A percentile compares a stretch with the other conserved stretches of the same genome.
phyloP scores from a whole-genome alignment of 1,284 basidiomycete genomes.

The Anthracocystis setariae region DNA sequence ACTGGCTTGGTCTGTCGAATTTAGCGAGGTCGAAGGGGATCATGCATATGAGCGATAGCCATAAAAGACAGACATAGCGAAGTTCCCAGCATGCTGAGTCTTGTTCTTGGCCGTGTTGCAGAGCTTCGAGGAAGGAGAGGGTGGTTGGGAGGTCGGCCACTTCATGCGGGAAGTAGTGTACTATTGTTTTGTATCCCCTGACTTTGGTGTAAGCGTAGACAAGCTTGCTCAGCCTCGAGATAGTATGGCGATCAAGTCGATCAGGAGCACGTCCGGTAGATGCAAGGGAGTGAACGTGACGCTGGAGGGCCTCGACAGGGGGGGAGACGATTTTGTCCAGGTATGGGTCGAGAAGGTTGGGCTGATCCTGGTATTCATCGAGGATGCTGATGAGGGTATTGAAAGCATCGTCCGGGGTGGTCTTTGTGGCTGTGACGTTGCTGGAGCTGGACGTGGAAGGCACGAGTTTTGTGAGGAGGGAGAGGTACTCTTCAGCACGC shows the following conservation, averaged over 20 bases:
- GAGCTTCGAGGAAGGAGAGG: conserved; percentile 75
- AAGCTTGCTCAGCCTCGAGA: conserved; percentile 68
- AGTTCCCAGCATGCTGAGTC: conserved; percentile 75
- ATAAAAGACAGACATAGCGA: conserved; percentile 85
- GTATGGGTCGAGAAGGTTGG: conserved; percentile 93
- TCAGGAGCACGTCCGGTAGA: neutral
- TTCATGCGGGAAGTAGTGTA: conserved; percentile 89
- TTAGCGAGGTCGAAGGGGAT: conserved; percentile 90
- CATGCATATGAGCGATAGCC: conserved; percentile 92
- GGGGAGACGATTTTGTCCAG: conserved; percentile 85
- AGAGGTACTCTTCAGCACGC: conserved; percentile 41
- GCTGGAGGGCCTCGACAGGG: conserved; percentile 71
- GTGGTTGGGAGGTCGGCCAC: conserved; percentile 82
- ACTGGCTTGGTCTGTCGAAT: conserved; percentile 75
- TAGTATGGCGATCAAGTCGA: neutral
- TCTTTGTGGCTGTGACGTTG: neutral
- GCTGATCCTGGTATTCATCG: conserved; percentile 84
- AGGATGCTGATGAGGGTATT: conserved; percentile 68
- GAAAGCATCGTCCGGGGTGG: conserved; percentile 14
- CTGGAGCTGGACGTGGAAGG: neutral
- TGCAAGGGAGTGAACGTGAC: conserved; percentile 20
- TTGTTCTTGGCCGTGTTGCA: conserved; percentile 37
- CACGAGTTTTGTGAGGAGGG: conserved; percentile 25
- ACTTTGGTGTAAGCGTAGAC: conserved; percentile 88
- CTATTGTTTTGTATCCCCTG: conserved; percentile 89